Conservation (phyloP, 139 green algal genomes). For the Medakamo hakoo region DNA sequence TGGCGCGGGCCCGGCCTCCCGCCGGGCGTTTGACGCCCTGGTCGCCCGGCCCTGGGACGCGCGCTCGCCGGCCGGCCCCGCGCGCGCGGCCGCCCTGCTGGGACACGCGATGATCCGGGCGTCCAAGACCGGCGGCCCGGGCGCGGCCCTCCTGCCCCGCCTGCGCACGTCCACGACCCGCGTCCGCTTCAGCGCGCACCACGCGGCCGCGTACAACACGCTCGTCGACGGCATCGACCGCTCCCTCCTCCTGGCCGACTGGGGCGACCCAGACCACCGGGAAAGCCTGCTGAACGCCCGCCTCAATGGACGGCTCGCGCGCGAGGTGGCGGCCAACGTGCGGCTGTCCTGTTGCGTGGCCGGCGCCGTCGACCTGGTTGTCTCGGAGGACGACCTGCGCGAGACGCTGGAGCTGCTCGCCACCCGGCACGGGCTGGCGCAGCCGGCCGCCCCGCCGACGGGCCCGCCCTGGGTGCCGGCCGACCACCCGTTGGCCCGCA, state of each 20-base stretch:
- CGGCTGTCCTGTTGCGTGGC: constrained; percentile 66
- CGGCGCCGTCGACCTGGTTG: constrained; percentile 33
- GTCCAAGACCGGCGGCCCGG: constrained; percentile 60
- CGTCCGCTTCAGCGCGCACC: constrained; percentile 59
- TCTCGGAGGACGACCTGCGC: constrained; percentile 26
- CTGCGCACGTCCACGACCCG: constrained; percentile 26
- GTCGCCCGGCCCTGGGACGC: constrained; percentile 6
- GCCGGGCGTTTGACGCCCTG: constrained; percentile 19
- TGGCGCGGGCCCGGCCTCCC: constrained; percentile 19
- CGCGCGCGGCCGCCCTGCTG: constrained; percentile 52
- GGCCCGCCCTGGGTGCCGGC: constrained; percentile 18
- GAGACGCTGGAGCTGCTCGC: constrained; percentile 49
- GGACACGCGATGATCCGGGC: constrained; percentile 55
- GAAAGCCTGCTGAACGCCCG: constrained; percentile 59
- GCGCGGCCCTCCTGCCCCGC: constrained; percentile 49
- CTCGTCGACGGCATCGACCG: constrained; percentile 51
- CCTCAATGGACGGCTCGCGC: constrained; percentile 31
- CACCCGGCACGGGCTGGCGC: constrained; percentile 7
- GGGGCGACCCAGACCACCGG: constrained; percentile 61
- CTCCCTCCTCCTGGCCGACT: constrained; percentile 85
- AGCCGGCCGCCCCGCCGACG: not conserved
- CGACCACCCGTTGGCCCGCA: constrained; percentile 30
- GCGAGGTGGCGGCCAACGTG: constrained; percentile 65
- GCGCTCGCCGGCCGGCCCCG: constrained; percentile 8
- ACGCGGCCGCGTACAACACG: constrained; percentile 77